Evolutionary conservation across 208 protist species (phyloP).

Genomic region (Crithidia acanthocephali): DNA sequence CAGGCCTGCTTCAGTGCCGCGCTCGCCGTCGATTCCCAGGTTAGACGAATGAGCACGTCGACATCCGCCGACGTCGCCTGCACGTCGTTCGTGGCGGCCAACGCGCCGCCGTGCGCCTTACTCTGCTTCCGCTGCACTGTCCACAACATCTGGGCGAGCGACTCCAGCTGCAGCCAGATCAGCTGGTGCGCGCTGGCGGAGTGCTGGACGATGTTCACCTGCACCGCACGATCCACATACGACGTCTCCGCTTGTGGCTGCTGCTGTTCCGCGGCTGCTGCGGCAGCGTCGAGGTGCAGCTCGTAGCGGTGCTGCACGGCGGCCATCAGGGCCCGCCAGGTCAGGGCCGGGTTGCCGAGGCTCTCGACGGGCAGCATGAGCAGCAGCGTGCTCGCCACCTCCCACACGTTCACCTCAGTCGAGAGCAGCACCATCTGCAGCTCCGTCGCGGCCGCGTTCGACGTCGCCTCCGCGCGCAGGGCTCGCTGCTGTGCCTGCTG

Average conservation of each 20-base stretch:
- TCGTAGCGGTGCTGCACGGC: constrained; percentile 43
- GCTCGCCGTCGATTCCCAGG: constrained; percentile 57
- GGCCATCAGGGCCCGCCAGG: constrained; percentile 64
- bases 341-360: constrained; percentile 54
- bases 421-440: constrained; percentile 69
- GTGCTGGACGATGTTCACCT: constrained; percentile 28
- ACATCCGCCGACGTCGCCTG: constrained; percentile 50
- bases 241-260: background rate
- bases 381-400: constrained; percentile 63
- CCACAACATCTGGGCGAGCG: constrained; percentile 75
- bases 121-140: constrained; percentile 79
- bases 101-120: constrained; percentile 22
- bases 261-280: constrained; percentile 4
- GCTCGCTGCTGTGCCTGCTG: constrained; percentile 43
- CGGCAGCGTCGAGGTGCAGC: constrained; percentile 40
- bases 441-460: constrained; percentile 51
- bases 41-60: constrained; percentile 63
- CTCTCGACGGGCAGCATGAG: constrained; percentile 67
- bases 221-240: background rate
- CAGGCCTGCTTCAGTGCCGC: constrained; percentile 55
- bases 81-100: constrained; percentile 43
- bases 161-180: constrained; percentile 74
- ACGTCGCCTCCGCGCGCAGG: constrained; percentile 40
- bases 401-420: constrained; percentile 75
- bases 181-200: constrained; percentile 57